Conservation (phyloP, 2,329 filamentous ascomycete genomes). For the Colletotrichum liaoningense region DNA sequence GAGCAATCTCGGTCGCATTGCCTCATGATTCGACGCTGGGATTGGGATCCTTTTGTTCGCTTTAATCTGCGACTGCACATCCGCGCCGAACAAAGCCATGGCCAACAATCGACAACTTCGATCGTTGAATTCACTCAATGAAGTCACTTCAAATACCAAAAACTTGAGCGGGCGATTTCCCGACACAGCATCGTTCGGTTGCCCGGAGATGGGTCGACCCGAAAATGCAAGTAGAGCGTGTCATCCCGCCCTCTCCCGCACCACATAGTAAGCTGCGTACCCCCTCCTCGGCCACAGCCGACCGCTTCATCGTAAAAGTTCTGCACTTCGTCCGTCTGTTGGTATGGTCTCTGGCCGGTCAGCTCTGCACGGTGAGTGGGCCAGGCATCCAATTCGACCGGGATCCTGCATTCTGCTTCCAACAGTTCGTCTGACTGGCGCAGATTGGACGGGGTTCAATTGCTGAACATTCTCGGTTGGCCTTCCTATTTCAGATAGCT, state of each 20-base stretch:
- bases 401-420: background rate
- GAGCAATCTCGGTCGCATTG: background rate
- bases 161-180: background rate
- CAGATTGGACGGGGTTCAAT: background rate
- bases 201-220: background rate
- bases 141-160: background rate
- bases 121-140: background rate
- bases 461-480: background rate
- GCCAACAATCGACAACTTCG: background rate
- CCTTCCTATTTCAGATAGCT: constrained; percentile 16
- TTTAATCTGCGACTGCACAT: background rate
- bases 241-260: constrained; percentile 3
- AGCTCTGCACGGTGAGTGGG: background rate
- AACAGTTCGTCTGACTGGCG: background rate
- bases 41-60: background rate
- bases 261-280: background rate
- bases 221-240: constrained; percentile 12
- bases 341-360: background rate
- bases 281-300: constrained; percentile 7
- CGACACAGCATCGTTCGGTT: background rate
- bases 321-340: background rate
- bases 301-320: background rate
- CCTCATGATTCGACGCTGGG: background rate
- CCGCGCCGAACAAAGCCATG: background rate
- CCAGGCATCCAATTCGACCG: background rate